A percentile compares a stretch with the other conserved stretches of the same genome.
These are phyloP conservation scores for Spathaspora arborariae DNA, from an alignment of 805 yeast genomes.

Conservation along the genomic window DNA sequence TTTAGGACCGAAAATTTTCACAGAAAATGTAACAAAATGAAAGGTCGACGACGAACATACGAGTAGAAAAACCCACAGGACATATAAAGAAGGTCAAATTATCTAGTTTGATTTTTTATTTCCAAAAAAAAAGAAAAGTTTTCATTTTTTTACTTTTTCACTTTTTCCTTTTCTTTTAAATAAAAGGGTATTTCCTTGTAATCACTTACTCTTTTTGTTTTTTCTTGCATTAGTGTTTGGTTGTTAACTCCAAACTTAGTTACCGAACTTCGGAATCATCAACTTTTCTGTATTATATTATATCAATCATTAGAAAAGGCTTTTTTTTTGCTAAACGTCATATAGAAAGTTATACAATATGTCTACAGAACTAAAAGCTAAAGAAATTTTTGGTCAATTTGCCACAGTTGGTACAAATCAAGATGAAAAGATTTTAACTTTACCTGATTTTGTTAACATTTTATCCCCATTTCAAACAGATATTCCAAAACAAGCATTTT, in stretches of 20 bases:
- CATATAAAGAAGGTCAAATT: not conserved
- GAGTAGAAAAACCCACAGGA: not conserved
- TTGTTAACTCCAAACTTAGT: not conserved
- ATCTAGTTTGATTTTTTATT: not conserved
- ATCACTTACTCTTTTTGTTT: not conserved
- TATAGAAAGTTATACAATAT: not conserved
- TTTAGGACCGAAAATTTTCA: slow-evolving; percentile 1
- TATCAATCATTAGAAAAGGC: too few species aligned
- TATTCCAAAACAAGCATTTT: slow-evolving; percentile 32
- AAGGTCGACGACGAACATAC: not conserved
- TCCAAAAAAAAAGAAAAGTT: not conserved
- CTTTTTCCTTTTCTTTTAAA: not conserved
- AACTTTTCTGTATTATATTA: too few species aligned
- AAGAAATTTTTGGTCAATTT: slow-evolving; percentile 37
- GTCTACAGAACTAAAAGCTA: slow-evolving; percentile 20
- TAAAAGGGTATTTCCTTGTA: too few species aligned
- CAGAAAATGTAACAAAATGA: not conserved
- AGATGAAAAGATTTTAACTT: slow-evolving; percentile 24
- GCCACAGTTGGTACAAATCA: slow-evolving; percentile 23
- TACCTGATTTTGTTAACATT: slow-evolving; percentile 34
- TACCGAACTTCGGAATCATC: not conserved
- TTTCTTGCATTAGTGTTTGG: not conserved
- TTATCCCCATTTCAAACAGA: slow-evolving; percentile 41
- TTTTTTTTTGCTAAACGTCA: too few species aligned
- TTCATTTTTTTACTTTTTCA: not conserved